Conservation (phyloP, 192 early-diverging fungal genomes). For the Coemansia sp. region DNA sequence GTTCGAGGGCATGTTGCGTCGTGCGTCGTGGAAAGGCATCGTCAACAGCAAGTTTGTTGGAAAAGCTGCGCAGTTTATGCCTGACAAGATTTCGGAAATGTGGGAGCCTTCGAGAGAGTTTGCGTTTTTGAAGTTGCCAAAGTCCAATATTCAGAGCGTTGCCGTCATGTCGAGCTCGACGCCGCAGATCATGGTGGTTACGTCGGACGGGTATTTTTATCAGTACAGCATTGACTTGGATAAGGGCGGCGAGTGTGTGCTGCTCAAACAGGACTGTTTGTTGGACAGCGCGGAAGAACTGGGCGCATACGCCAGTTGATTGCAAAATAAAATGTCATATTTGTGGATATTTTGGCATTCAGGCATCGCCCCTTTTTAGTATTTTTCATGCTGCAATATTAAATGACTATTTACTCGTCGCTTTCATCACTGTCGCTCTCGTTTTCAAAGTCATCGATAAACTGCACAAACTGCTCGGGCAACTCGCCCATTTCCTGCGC, state of each 20-base stretch:
- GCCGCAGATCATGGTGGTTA: slow-evolving; percentile 86
- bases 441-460: slow-evolving; percentile 45
- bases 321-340: not conserved
- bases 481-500: slow-evolving; percentile 29
- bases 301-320: slow-evolving; percentile 48
- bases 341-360: too few species aligned
- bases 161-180: slow-evolving; percentile 72
- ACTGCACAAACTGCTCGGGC: slow-evolving; percentile 45
- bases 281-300: slow-evolving; percentile 52
- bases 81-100: slow-evolving; percentile 84
- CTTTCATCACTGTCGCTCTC: not conserved
- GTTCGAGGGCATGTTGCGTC: slow-evolving; percentile 60
- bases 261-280: slow-evolving; percentile 74
- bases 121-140: slow-evolving; percentile 86
- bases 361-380: not conserved
- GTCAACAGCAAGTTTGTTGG: slow-evolving; percentile 66
- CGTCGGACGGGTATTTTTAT: slow-evolving; percentile 87
- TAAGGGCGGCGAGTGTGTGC: slow-evolving; percentile 82
- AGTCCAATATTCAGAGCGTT: slow-evolving; percentile 68
- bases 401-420: not conserved
- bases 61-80: slow-evolving; percentile 81
- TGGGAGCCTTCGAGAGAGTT: slow-evolving; percentile 96
- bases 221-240: slow-evolving; percentile 85
- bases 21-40: slow-evolving; percentile 54
- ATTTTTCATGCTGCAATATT: too few species aligned